phyloP scores from a whole-genome alignment of 208 protist genomes.

The Trypanosoma caninum region DNA sequence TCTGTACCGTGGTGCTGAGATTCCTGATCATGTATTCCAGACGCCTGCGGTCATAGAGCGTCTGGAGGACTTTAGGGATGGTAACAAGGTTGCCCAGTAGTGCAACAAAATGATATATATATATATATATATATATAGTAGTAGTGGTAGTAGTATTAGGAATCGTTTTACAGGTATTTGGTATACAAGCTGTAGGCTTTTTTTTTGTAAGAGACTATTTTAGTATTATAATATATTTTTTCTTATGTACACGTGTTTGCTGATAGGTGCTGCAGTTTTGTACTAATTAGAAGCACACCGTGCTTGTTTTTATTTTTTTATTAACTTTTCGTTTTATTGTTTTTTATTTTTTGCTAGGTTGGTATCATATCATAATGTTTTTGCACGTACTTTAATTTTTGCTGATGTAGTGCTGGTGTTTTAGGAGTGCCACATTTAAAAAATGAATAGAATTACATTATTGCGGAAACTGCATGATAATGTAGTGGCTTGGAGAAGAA shows the following conservation, averaged over 20 bases:
- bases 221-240: conserved; percentile 9
- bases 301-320: conserved; percentile 4
- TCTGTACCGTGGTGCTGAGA: conserved; percentile 85
- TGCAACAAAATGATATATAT: background rate
- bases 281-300: conserved; percentile 4
- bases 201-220: too few relatives aligned
- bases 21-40: conserved; percentile 90
- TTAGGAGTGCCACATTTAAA: too few relatives aligned
- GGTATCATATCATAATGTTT: background rate
- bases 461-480: conserved; percentile 9
- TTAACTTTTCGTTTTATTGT: too few relatives aligned
- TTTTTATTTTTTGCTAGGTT: background rate
- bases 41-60: conserved; percentile 85
- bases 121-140: conserved; percentile 9
- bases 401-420: too few relatives aligned
- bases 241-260: too few relatives aligned
- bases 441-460: too few relatives aligned
- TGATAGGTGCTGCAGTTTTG: too few relatives aligned
- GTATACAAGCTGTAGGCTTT: background rate
- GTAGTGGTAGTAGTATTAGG: background rate
- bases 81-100: conserved; percentile 73
- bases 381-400: background rate
- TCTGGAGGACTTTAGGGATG: conserved; percentile 71
- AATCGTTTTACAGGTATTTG: too few relatives aligned
- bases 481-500: conserved; percentile 1